phyloP scores from a whole-genome alignment of 495 filamentous ascomycete species.

The Beverwykella pulmonaria region DNA sequence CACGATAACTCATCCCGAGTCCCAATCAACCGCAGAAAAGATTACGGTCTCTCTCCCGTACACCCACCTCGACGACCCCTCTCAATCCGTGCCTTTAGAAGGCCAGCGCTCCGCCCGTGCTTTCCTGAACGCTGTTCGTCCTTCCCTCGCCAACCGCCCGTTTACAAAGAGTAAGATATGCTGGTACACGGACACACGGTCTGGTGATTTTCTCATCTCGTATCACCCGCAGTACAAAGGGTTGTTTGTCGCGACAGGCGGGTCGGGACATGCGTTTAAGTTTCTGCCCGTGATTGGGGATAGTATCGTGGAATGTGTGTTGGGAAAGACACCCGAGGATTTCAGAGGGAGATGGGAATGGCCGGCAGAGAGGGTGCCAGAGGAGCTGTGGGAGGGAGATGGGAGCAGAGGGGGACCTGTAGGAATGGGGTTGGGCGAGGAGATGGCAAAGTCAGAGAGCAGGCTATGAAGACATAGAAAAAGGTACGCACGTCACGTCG shows the following conservation, averaged over 20 bases:
- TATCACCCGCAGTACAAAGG: conserved; percentile 38
- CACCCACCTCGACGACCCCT: conserved; percentile 50
- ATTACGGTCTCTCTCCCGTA: conserved; percentile 55
- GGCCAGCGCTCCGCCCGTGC: conserved; percentile 63
- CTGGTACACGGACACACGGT: conserved; percentile 43
- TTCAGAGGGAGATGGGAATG: conserved; percentile 49
- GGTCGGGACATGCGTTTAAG: conserved; percentile 57
- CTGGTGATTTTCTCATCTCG: conserved; percentile 41
- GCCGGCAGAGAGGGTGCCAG: conserved; percentile 44
- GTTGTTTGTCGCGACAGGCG: conserved; percentile 56
- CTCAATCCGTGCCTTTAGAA: conserved; percentile 57
- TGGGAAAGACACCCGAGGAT: conserved; percentile 44
- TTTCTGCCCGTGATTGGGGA: conserved; percentile 56
- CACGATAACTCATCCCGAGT: conserved; percentile 47
- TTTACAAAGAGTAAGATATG: conserved; percentile 73
- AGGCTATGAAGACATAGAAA: conserved; percentile 11
- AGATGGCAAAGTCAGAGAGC: conserved; percentile 47
- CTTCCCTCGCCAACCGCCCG: conserved; percentile 62
- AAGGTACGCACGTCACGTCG: conserved; percentile 4
- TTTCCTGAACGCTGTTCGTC: conserved; percentile 65
- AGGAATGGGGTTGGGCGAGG: conserved; percentile 58
- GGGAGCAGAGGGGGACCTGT: conserved; percentile 63
- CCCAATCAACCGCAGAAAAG: conserved; percentile 17
- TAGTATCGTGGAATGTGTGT: conserved; percentile 48
- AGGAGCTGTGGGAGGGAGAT: conserved; percentile 62